Evolutionary conservation across 768 basidiomycete genomes (phyloP).

Genomic region (Udeniomyces megalosporus): DNA sequence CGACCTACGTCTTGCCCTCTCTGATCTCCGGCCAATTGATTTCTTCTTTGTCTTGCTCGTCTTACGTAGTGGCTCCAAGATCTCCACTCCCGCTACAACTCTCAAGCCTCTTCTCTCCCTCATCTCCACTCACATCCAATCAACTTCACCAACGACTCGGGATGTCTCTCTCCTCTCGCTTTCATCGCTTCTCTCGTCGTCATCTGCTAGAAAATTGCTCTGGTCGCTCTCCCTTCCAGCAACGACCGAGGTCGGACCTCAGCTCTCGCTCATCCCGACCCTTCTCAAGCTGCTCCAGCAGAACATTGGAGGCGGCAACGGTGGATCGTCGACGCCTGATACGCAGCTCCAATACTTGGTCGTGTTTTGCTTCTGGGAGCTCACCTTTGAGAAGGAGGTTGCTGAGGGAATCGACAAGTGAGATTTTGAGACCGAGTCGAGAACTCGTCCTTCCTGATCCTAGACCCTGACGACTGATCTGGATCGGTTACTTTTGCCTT

Average conservation of each 20-base stretch:
- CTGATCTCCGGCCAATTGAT: background rate
- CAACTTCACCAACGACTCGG: background rate
- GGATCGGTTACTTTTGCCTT: too few species aligned
- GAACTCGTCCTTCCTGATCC: too few species aligned
- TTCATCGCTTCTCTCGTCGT: slow-evolving; percentile 5
- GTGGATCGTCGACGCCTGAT: too few species aligned
- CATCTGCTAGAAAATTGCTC: background rate
- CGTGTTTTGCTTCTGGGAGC: slow-evolving; percentile 78
- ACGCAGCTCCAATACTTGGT: slow-evolving; percentile 92
- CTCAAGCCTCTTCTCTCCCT: slow-evolving; percentile 7
- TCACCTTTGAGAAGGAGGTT: slow-evolving; percentile 75
- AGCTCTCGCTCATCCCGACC: too few species aligned
- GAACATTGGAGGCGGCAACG: background rate
- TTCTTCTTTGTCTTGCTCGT: too few species aligned
- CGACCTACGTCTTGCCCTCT: background rate
- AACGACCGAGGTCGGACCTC: background rate
- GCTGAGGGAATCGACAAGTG: slow-evolving; percentile 78
- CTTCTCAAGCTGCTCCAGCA: too few species aligned
- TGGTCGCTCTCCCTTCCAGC: slow-evolving; percentile 2
- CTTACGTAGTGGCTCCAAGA: slow-evolving; percentile 1
- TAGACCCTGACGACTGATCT: too few species aligned
- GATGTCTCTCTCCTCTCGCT: slow-evolving; percentile 7
- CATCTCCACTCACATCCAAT: slow-evolving; percentile 3
- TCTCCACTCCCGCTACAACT: background rate
- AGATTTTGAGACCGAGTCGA: too few species aligned